A percentile compares a stretch with the other conserved stretches of the same genome.
These are phyloP conservation scores for Lunularia cruciata DNA, from an alignment of 225 moss, liverwort and hornwort genomes.

Conservation along the genomic window DNA sequence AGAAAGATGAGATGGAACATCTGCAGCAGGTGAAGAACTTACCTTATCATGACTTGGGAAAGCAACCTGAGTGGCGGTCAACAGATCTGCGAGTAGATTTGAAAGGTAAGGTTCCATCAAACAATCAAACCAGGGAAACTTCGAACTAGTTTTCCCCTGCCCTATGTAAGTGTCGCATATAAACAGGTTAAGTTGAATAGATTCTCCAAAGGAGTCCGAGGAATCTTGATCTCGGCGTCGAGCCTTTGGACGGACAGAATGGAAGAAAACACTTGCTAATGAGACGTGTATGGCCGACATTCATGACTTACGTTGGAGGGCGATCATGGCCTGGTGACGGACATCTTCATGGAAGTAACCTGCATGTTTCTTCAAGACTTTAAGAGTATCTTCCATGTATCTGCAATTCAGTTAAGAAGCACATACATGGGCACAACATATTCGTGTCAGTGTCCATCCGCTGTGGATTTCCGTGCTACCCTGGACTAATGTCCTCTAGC, in stretches of 20 bases:
- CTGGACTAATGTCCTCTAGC: not conserved
- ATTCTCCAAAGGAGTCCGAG: no score
- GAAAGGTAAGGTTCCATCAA: not conserved
- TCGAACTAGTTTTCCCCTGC: no score
- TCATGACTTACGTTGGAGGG: conserved; percentile 63
- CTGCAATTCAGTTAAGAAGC: conserved; percentile 33
- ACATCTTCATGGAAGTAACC: conserved; percentile 99
- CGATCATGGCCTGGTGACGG: conserved; percentile 85
- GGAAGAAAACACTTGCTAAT: not conserved
- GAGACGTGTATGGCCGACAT: not conserved
- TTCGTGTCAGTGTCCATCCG: no score
- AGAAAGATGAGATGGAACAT: no score
- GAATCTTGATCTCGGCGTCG: no score
- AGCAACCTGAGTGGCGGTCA: conserved; percentile 84
- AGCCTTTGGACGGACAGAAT: no score
- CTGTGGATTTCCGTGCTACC: not conserved
- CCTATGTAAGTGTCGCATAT: no score
- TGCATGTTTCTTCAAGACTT: conserved; percentile 88
- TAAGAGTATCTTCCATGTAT: conserved; percentile 82
- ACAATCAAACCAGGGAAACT: not conserved
- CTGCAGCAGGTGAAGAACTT: no score
- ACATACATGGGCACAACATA: no score
- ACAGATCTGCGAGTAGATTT: conserved; percentile 56
- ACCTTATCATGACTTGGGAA: conserved; percentile 70
- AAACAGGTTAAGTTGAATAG: no score